A percentile compares a stretch with the other conserved stretches of the same genome.
phyloP scores from a whole-genome alignment of 768 basidiomycete genomes.

The Tephrocybe rancida region DNA sequence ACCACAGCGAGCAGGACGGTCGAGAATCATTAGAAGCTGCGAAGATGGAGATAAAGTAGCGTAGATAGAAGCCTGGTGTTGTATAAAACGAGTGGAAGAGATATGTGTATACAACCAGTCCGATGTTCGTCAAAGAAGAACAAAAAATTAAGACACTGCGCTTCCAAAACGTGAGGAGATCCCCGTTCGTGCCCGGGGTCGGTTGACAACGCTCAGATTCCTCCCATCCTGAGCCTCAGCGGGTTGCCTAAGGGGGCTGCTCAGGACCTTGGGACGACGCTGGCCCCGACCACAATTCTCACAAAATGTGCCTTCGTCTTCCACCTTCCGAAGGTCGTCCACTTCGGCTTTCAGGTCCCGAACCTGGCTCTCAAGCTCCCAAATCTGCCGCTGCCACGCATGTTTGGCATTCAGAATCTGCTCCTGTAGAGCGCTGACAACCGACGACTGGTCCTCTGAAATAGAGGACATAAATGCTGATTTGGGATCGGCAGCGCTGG shows the following conservation, averaged over 20 bases:
- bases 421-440: conserved; percentile 60
- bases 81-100: conserved; percentile 19
- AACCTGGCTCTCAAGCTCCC: conserved; percentile 77
- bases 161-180: conserved; percentile 64
- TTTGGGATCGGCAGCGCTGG: conserved; percentile 31
- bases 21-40: conserved; percentile 1
- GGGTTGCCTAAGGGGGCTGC: neutral
- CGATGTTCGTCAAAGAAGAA: neutral
- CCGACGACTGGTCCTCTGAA: conserved; percentile 43
- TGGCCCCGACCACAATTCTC: conserved; percentile 61
- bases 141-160: conserved; percentile 34
- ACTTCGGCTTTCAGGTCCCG: conserved; percentile 72
- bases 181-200: conserved; percentile 72
- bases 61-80: conserved; percentile 15
- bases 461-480: conserved; percentile 20
- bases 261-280: conserved; percentile 8
- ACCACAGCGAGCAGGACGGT: neutral
- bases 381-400: conserved; percentile 72
- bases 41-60: conserved; percentile 12
- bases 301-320: conserved; percentile 48
- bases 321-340: conserved; percentile 49
- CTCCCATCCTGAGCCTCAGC: conserved; percentile 20
- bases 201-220: conserved; percentile 50
- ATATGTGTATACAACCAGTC: conserved; percentile 9
- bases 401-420: conserved; percentile 59